phyloP scores from a whole-genome alignment of 805 yeast species.

The Pichia californica region DNA sequence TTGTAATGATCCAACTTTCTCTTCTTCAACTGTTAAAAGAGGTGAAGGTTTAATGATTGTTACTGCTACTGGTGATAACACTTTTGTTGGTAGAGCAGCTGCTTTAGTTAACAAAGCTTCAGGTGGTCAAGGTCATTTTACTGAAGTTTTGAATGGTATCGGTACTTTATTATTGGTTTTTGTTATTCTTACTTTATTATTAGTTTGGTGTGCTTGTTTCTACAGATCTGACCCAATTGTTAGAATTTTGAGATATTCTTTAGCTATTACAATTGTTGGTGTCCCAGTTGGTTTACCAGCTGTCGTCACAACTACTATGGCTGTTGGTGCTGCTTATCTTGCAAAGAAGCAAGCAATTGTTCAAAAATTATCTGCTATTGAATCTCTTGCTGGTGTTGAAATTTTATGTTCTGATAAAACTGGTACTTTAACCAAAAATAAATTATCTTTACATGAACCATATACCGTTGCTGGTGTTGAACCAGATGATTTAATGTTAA shows the following conservation, averaged over 20 bases:
- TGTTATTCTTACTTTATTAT: constrained; percentile 78
- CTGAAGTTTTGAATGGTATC: constrained; percentile 96
- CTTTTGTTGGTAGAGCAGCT: constrained; percentile 96
- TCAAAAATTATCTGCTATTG: constrained; percentile 90
- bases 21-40: constrained; percentile 91
- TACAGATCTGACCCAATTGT: constrained; percentile 87
- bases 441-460: constrained; percentile 92
- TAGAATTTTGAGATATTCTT: constrained; percentile 81
- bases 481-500: constrained; percentile 91
- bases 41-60: constrained; percentile 94
- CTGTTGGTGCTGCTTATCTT: constrained; percentile 98
- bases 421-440: constrained; percentile 92
- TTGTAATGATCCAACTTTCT: constrained; percentile 79
- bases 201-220: constrained; percentile 92
- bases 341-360: constrained; percentile 97
- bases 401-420: constrained; percentile 92
- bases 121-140: constrained; percentile 91
- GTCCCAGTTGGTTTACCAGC: constrained; percentile 99
- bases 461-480: constrained; percentile 97
- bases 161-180: constrained; percentile 87
- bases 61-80: constrained; percentile 91
- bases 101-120: constrained; percentile 86
- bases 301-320: constrained; percentile 98
- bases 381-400: constrained; percentile 92
- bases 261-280: constrained; percentile 95